Conservation (phyloP, 352 stramenopile genomes). For the Discostella stelligera region DNA sequence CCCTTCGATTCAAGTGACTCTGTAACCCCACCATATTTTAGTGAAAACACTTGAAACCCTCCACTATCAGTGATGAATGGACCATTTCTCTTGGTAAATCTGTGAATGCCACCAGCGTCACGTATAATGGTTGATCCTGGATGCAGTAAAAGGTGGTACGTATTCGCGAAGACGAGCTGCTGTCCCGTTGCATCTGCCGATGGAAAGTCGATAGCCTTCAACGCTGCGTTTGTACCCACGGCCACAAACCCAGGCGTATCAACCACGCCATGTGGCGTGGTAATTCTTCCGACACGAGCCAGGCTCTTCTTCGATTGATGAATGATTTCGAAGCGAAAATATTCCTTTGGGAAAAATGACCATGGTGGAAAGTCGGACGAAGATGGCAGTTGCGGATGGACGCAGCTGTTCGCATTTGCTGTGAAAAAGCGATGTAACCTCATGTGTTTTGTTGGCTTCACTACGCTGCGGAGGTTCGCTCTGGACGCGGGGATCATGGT, state of each 20-base stretch:
- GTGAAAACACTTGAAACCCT: constrained; percentile 81
- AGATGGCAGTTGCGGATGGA: constrained; percentile 27
- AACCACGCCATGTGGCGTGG: constrained; percentile 84
- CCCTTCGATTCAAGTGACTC: constrained; percentile 79
- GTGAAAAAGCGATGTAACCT: background rate
- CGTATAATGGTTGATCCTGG: constrained; percentile 84
- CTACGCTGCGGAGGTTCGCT: background rate
- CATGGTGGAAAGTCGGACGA: constrained; percentile 71
- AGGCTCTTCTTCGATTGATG: constrained; percentile 81
- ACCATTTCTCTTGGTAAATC: constrained; percentile 79
- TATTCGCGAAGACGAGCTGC: constrained; percentile 86
- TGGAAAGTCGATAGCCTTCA: constrained; percentile 79
- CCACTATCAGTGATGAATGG: constrained; percentile 89
- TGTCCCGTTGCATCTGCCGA: constrained; percentile 70
- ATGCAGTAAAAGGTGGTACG: constrained; percentile 88
- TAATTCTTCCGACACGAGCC: constrained; percentile 82
- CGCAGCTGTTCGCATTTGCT: background rate
- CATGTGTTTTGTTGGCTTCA: background rate
- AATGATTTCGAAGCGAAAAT: constrained; percentile 83
- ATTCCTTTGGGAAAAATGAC: constrained; percentile 64
- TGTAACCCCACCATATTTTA: constrained; percentile 83
- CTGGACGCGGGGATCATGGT: background rate
- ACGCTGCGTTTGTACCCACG: constrained; percentile 84
- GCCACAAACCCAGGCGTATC: constrained; percentile 86
- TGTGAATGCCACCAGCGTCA: constrained; percentile 86